These are phyloP conservation scores for Penicillium lagena DNA, from an alignment of 495 filamentous ascomycete genomes.

Conservation along the genomic window DNA sequence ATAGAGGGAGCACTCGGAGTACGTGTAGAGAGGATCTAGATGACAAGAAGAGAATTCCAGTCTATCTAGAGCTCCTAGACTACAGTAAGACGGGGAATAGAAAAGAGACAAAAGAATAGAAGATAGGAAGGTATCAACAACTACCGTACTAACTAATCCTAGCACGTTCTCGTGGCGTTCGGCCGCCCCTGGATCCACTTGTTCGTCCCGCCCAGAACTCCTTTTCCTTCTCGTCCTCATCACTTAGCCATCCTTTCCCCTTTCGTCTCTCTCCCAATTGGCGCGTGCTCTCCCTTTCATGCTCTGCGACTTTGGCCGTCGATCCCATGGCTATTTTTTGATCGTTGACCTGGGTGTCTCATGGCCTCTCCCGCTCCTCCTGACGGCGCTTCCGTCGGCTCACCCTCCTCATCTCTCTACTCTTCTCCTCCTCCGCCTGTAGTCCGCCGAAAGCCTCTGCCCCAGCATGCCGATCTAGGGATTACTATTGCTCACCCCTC, in stretches of 20 bases:
- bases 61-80: no score
- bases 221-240: constrained; percentile 3
- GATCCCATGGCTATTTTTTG: constrained; percentile 25
- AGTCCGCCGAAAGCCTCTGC: constrained; percentile 35
- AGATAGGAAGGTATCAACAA: no score
- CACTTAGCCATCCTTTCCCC: constrained; percentile 15
- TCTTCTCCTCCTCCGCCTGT: constrained; percentile 15
- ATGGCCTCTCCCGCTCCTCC: constrained; percentile 21
- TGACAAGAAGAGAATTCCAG: neutral
- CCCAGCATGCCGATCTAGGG: constrained; percentile 26
- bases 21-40: neutral
- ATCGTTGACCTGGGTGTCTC: constrained; percentile 15
- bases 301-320: constrained; percentile 19
- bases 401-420: constrained; percentile 6
- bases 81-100: no score
- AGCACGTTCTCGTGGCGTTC: no score
- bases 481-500: constrained; percentile 19
- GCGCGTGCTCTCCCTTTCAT: constrained; percentile 10
- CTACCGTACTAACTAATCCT: no score
- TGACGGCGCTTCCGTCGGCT: constrained; percentile 19
- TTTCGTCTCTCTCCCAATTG: constrained; percentile 12
- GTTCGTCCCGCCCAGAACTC: neutral
- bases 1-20: no score
- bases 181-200: no score
- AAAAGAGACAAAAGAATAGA: no score